Base-by-base conservation (phyloP, 306 rosid genomes). In the Cucurbita maxima region DNA sequence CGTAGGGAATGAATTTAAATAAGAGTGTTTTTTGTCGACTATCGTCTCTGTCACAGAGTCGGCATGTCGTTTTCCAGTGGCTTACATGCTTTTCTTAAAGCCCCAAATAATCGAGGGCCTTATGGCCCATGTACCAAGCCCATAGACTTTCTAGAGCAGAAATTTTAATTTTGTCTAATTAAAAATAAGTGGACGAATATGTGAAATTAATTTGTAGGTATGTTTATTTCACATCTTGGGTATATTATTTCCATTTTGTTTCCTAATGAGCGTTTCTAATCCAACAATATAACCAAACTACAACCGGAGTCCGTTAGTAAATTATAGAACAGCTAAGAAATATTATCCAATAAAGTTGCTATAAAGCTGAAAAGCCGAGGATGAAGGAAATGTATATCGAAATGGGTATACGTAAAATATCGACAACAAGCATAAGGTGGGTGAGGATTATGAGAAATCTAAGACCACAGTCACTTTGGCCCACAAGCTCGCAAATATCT, bases 341-440 rank as follows among this genome's bases (percentile, higher is more conserved):
- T 20, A 25, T 14, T 30, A 30, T 69, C 50, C 13, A 68, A 25
- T 22, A 22, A 45, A 67, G 72, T 67, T 19, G 40, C 72, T 67
- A 47, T 20, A 68, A 47, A 25, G 57, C 73, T 36, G 47, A 75
- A 72, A 48, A 74, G 55, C 71, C 76, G 83, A 79, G 75, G 86
- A 77, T 48, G 79, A 76, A 55, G 68, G 75, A 89, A 82, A 84
- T 84, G 86, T 79, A 79, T 74, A 80, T 38, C 20, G 43, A 74
- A 72, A 66, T 13, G 34, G 20, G 34, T 55, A 25, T 6, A 37
- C 62, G 12, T 20, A 43, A 82, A 82, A 88, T 72, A 75, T 73
- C 76, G 45, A 86, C 96, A 97, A 88, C 98, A 90, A 75, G 51
- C 74, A 88, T 97, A 90, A 75, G 51, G 72, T 82, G 83, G 76